Conservation (phyloP, 108 stramenopile genomes). For the Asterionellopsis glacialis region DNA sequence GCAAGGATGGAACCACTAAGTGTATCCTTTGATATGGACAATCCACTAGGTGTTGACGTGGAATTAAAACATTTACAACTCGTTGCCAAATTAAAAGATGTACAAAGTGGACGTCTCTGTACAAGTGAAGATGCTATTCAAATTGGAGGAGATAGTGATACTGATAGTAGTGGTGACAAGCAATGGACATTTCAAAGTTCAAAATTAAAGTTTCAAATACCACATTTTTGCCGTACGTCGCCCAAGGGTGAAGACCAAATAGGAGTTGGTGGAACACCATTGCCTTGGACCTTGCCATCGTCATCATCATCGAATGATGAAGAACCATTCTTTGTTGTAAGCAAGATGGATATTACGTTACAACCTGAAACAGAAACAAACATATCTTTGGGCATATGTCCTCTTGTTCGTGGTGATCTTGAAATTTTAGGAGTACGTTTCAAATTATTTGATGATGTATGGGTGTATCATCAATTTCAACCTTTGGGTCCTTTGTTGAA, state of each 20-base stretch:
- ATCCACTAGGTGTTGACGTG: slow-evolving; percentile 63
- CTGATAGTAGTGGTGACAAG: slow-evolving; percentile 3
- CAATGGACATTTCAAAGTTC: slow-evolving; percentile 67
- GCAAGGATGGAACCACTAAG: slow-evolving; percentile 70
- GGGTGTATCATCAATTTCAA: slow-evolving; percentile 75
- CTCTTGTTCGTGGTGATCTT: slow-evolving; percentile 67
- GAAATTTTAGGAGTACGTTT: slow-evolving; percentile 74
- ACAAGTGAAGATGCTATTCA: slow-evolving; percentile 68
- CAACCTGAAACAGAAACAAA: slow-evolving; percentile 24
- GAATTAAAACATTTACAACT: slow-evolving; percentile 62
- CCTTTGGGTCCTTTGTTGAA: slow-evolving; percentile 62
- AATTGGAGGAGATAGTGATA: slow-evolving; percentile 13
- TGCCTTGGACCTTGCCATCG: background rate
- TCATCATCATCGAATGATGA: background rate
- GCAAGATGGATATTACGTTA: slow-evolving; percentile 42
- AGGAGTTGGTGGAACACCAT: too few relatives aligned
- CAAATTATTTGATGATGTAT: slow-evolving; percentile 66
- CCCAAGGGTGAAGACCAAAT: slow-evolving; percentile 4
- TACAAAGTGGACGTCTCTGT: slow-evolving; percentile 25
- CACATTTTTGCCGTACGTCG: slow-evolving; percentile 59
- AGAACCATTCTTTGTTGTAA: slow-evolving; percentile 76
- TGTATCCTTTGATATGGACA: slow-evolving; percentile 54
- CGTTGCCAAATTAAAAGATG: slow-evolving; percentile 50
- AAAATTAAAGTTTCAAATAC: slow-evolving; percentile 43
- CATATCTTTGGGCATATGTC: slow-evolving; percentile 56